Conservation (phyloP, 2,329 filamentous ascomycete genomes). For the Stemphylium lycopersici region DNA sequence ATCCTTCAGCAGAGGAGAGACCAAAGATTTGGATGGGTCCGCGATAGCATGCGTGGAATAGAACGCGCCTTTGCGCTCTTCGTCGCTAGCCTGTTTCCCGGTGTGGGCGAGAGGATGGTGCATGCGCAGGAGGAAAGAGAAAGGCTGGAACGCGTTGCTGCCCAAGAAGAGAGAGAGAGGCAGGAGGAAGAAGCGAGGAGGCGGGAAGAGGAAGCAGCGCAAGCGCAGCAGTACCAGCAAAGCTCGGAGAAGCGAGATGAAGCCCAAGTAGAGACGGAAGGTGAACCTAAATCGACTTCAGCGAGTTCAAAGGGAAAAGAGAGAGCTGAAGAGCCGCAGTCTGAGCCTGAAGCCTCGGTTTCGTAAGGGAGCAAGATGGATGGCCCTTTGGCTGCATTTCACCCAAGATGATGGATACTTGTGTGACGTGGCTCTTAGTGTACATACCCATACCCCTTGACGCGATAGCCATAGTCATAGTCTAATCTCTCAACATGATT, state of each 20-base stretch:
- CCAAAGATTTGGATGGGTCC: conserved; percentile 36
- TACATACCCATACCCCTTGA: not conserved
- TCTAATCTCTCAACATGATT: too few species aligned
- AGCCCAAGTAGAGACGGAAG: conserved; percentile 5
- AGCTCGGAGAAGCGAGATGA: conserved; percentile 16
- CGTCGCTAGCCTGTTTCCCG: conserved; percentile 66
- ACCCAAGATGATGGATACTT: not conserved
- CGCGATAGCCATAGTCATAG: too few species aligned
- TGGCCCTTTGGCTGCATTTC: not conserved
- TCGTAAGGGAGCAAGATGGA: not conserved
- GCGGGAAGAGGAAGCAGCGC: conserved; percentile 14
- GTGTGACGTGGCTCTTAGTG: not conserved
- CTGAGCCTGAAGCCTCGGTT: not conserved
- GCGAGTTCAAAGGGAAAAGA: conserved; percentile 27
- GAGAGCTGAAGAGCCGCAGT: conserved; percentile 11
- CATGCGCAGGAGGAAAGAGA: conserved; percentile 59
- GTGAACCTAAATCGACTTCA: not conserved
- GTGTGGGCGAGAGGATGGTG: conserved; percentile 66
- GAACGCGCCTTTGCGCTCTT: conserved; percentile 67
- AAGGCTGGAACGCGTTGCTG: conserved; percentile 37
- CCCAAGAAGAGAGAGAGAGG: conserved; percentile 29
- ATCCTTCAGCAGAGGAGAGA: conserved; percentile 47
- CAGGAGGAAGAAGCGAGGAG: conserved; percentile 22
- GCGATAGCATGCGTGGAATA: conserved; percentile 50
- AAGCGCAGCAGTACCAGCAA: conserved; percentile 8